Conservation (phyloP, 2,329 filamentous ascomycete species). For the Trichoderma pleuroti region DNA sequence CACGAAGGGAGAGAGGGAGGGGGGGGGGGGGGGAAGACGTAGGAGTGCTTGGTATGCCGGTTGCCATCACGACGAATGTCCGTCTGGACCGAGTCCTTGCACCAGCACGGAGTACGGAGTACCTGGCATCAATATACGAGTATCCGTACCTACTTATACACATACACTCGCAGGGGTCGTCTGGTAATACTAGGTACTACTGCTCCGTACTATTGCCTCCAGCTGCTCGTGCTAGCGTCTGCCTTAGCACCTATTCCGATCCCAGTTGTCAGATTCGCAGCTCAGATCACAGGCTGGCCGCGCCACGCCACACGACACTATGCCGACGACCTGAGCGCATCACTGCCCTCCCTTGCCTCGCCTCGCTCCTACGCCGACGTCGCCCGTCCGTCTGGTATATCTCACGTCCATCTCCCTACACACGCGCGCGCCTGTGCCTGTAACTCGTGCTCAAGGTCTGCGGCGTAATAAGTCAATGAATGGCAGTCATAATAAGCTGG, state of each 20-base stretch:
- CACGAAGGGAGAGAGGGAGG: not conserved
- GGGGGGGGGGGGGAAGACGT: too few species aligned
- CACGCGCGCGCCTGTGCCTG: not conserved
- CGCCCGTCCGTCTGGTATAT: not conserved
- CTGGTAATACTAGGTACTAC: not conserved
- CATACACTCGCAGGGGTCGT: not conserved
- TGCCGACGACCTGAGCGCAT: not conserved
- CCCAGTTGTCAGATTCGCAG: constrained; percentile 10
- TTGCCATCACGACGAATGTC: not conserved
- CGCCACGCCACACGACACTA: not conserved
- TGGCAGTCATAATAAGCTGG: not conserved
- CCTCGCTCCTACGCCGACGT: not conserved
- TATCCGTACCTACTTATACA: not conserved
- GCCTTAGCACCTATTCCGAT: not conserved
- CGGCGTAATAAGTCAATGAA: not conserved
- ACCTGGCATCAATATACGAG: not conserved
- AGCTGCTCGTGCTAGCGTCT: not conserved
- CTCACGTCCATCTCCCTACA: not conserved
- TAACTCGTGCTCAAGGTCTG: not conserved
- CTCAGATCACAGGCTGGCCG: constrained; percentile 15
- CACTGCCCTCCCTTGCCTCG: not conserved
- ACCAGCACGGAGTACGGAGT: too few species aligned
- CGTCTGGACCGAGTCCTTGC: not conserved
- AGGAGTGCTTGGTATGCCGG: not conserved
- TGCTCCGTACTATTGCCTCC: not conserved